These are phyloP conservation scores for Diaporthe citri DNA, from an alignment of 2,329 filamentous ascomycete genomes.

Conservation along the genomic window DNA sequence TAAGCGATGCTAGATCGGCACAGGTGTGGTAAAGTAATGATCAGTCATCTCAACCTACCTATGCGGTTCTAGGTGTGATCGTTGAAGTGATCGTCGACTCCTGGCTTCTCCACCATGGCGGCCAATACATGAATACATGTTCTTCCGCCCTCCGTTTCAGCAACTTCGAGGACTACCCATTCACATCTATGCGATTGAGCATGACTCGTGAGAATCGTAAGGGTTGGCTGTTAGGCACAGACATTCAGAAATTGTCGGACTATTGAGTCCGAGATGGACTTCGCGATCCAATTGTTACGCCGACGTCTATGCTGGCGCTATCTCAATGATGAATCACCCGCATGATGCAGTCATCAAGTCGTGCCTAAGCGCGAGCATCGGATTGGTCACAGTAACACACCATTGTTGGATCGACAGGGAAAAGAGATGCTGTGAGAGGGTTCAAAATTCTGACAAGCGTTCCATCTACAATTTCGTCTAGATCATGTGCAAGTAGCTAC, in stretches of 20 bases:
- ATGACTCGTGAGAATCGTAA: neutral
- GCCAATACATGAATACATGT: neutral
- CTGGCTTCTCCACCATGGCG: neutral
- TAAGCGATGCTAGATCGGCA: neutral
- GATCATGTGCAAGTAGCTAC: neutral
- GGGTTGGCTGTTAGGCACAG: neutral
- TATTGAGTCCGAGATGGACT: neutral
- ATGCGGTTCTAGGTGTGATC: neutral
- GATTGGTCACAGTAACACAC: neutral
- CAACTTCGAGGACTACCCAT: neutral
- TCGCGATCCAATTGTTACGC: neutral
- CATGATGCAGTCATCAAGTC: conserved; percentile 13
- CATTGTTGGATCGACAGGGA: neutral
- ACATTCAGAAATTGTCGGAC: neutral
- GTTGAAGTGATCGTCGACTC: neutral
- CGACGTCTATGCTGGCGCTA: neutral
- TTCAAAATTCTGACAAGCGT: neutral
- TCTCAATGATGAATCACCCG: neutral
- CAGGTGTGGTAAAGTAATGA: neutral
- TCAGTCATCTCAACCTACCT: neutral
- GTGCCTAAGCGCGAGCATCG: neutral
- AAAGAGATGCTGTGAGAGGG: neutral
- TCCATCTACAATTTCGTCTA: neutral
- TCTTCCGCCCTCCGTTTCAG: too few species aligned
- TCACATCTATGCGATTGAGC: too few species aligned